Evolutionary conservation across 2,329 filamentous ascomycete species (phyloP), one percentile per base, ranked within the genome.

Genomic region (Venturia carpophila): DNA sequence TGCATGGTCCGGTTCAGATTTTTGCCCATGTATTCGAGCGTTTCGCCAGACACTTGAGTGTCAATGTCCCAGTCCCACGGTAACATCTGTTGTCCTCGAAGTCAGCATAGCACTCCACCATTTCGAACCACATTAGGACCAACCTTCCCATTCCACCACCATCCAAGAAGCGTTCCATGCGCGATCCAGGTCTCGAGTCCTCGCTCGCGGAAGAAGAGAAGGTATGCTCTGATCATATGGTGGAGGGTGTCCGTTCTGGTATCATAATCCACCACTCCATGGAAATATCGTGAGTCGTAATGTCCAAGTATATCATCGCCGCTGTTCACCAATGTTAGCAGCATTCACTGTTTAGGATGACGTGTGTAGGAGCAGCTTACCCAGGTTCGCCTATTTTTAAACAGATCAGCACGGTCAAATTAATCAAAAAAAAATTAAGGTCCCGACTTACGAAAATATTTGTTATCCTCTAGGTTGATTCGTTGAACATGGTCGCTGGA

Each of bases 61-160:
- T 95, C 91, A 58, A 94, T 79, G 74, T 95, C 91, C 79, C 86
- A 89, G 75, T 94, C 90, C 90, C 90, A 92, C 0, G 90, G 89
- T 78, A 92, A 85, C 72, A 90, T 86, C 76, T 85, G 77, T 60
- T 24, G 24, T 61, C n/a, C 7, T 6, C 21, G 52, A 34, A 2
- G 63, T 75, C 56, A 75, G 71, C 61, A n/a, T 15, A 27, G 7
- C 37, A 45, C 61, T 60, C 17, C 39, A 17, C 24, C 15, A 41
- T 41, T 10, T 30, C 45, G 30, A 52, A 47, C 62, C n/a, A 60
- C 13, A 11, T 2, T 19, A n/a, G 2, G 42, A 45, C 67, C n/a
- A 73, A 83, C 82, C 76, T 80, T 79, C 65, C 80, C 80, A 73
- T 91, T 93, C 91, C 91, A 95, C 89, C 89, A 94, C 91, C 91